Percentiles rank a stretch among this genome's conserved stretches.
phyloP scores from a whole-genome alignment of 345 rosid species.

The Hypericum androsaemum region DNA sequence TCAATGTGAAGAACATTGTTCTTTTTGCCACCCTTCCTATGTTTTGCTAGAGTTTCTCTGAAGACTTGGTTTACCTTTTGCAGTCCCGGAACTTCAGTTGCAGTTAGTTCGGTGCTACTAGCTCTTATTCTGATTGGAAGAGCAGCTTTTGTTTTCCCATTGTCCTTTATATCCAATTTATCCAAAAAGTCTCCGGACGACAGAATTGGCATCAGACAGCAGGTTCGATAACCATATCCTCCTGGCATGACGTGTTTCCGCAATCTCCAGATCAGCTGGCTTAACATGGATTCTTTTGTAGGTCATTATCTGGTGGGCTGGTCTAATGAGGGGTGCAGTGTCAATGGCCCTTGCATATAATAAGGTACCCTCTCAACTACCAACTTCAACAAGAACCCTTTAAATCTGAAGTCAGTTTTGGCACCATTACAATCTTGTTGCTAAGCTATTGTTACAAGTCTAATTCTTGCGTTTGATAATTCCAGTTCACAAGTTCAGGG shows the following conservation, averaged over 20 bases:
- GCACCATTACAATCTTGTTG: no score
- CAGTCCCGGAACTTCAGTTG: constrained; percentile 75
- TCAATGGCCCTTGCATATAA: constrained; percentile 98
- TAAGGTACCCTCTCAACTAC: constrained; percentile 36
- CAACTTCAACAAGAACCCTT: no score
- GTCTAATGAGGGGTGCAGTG: constrained; percentile 94
- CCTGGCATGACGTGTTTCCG: neutral
- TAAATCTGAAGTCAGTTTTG: no score
- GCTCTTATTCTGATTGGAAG: constrained; percentile 77
- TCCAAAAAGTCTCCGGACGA: constrained; percentile 51
- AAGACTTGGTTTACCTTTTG: constrained; percentile 12
- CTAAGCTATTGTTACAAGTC: no score
- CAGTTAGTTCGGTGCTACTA: constrained; percentile 65
- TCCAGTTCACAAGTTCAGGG: constrained; percentile 61
- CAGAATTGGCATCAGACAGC: constrained; percentile 54
- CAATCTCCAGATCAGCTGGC: neutral
- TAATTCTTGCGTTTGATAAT: neutral
- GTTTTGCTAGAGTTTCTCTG: no score
- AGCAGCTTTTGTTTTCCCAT: constrained; percentile 81
- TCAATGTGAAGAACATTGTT: no score
- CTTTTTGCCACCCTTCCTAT: no score
- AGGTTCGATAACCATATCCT: constrained; percentile 32
- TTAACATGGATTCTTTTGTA: constrained; percentile 19
- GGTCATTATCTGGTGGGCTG: constrained; percentile 98
- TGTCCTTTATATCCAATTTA: constrained; percentile 79